phyloP scores from a whole-genome alignment of 768 basidiomycete genomes.

The Russula brevipes region DNA sequence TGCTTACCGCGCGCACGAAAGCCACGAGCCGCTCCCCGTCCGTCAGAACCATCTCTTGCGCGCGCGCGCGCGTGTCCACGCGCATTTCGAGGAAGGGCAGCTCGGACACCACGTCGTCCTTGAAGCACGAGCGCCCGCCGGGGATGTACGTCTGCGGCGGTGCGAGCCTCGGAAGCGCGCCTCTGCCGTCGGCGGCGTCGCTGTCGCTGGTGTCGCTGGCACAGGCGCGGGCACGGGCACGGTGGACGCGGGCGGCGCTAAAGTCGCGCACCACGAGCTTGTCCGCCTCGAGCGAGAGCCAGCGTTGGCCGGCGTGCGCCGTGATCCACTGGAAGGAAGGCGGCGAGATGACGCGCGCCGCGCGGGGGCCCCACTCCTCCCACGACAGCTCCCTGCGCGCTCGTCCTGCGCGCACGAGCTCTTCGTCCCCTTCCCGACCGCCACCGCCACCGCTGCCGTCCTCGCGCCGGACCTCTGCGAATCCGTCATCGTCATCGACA shows the following conservation, averaged over 20 bases:
- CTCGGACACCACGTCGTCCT: not conserved
- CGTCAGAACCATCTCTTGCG: constrained; percentile 10
- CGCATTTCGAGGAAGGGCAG: constrained; percentile 13
- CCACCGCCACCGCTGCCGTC: not conserved
- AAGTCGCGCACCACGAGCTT: constrained; percentile 13
- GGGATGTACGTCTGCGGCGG: not conserved
- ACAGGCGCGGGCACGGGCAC: not conserved
- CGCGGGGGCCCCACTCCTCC: constrained; percentile 13
- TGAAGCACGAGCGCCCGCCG: not conserved
- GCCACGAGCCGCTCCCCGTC: constrained; percentile 10
- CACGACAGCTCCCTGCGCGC: not conserved
- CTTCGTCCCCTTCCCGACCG: not conserved
- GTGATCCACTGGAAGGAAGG: constrained; percentile 17
- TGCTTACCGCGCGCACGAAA: constrained; percentile 5
- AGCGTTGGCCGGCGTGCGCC: constrained; percentile 17
- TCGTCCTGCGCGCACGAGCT: no score
- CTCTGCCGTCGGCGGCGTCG: not conserved
- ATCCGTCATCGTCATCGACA: not conserved
- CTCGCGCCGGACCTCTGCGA: no score
- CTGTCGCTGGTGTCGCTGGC: not conserved
- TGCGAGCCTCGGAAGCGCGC: not conserved
- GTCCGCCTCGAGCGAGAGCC: constrained; percentile 13
- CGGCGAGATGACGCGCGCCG: constrained; percentile 13
- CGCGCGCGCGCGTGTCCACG: not conserved
- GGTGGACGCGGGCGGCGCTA: constrained; percentile 11